Percentiles rank a stretch among this genome's conserved stretches.
Evolutionary conservation across 352 stramenopile genomes (phyloP).

Genomic region (Phytophthora constricta): DNA sequence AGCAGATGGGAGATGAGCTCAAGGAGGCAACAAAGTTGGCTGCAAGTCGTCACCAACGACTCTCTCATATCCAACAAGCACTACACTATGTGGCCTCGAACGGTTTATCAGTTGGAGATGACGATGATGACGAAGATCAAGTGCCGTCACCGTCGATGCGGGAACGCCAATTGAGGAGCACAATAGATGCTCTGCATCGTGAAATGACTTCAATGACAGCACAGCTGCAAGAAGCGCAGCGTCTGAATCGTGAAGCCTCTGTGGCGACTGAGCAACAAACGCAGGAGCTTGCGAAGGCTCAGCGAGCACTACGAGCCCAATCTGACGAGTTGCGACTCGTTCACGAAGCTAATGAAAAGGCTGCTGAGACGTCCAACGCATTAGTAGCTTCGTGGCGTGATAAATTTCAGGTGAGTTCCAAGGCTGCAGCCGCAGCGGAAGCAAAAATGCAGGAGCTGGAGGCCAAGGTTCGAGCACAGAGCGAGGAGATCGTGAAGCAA

Average conservation of each 20-base stretch:
- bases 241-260: slow-evolving; percentile 51
- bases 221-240: slow-evolving; percentile 69
- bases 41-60: slow-evolving; percentile 31
- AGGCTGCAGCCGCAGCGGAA: slow-evolving; percentile 42
- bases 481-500: slow-evolving; percentile 69
- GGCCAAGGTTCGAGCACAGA: slow-evolving; percentile 42
- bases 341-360: slow-evolving; percentile 50
- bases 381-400: slow-evolving; percentile 53
- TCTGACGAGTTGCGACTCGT: slow-evolving; percentile 50
- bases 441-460: slow-evolving; percentile 53
- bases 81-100: slow-evolving; percentile 46
- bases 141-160: slow-evolving; percentile 18
- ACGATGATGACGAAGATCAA: slow-evolving; percentile 17
- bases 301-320: slow-evolving; percentile 49
- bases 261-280: slow-evolving; percentile 57
- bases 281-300: slow-evolving; percentile 59
- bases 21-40: slow-evolving; percentile 41
- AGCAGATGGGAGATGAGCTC: slow-evolving; percentile 44
- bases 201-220: slow-evolving; percentile 62
- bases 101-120: slow-evolving; percentile 18
- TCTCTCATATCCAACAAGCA: slow-evolving; percentile 48
- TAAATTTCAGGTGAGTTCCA: slow-evolving; percentile 54
- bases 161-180: slow-evolving; percentile 54
- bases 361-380: slow-evolving; percentile 52
- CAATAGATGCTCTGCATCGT: slow-evolving; percentile 61